phyloP scores from a whole-genome alignment of 441 rosid genomes.

The Daphne laureola region DNA sequence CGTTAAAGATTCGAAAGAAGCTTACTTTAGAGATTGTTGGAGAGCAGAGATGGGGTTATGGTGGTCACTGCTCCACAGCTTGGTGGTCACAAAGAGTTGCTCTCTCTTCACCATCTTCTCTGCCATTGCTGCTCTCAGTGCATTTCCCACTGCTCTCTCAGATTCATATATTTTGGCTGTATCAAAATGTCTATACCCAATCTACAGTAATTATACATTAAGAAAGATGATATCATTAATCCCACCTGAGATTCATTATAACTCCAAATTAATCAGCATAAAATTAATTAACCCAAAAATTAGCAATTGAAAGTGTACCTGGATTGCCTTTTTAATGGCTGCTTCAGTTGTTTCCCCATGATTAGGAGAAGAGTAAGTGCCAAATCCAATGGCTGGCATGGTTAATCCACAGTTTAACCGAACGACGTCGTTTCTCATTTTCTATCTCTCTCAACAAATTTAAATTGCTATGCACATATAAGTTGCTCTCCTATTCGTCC shows the following conservation, averaged over 20 bases:
- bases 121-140: constrained; percentile 37
- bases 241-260: too few species aligned
- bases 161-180: constrained; percentile 81
- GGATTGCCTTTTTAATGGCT: constrained; percentile 55
- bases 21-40: constrained; percentile 51
- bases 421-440: constrained; percentile 34
- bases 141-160: constrained; percentile 75
- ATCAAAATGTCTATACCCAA: constrained; percentile 82
- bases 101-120: constrained; percentile 39
- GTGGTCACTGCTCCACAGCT: constrained; percentile 81
- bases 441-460: constrained; percentile 12
- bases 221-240: too few species aligned
- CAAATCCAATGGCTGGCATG: constrained; percentile 67
- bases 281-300: too few species aligned
- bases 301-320: constrained; percentile 33
- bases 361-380: constrained; percentile 53
- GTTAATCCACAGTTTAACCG: constrained; percentile 53
- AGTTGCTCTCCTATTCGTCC: background rate
- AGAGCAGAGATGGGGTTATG: constrained; percentile 79
- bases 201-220: constrained; percentile 34
- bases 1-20: background rate
- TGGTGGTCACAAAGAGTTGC: constrained; percentile 66
- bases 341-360: constrained; percentile 36
- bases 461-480: background rate
- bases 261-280: too few species aligned